Evolutionary conservation across 139 green algal genomes (phyloP), one percentile per base, ranked within the genome.

Genomic region (Haematococcus sp.): DNA sequence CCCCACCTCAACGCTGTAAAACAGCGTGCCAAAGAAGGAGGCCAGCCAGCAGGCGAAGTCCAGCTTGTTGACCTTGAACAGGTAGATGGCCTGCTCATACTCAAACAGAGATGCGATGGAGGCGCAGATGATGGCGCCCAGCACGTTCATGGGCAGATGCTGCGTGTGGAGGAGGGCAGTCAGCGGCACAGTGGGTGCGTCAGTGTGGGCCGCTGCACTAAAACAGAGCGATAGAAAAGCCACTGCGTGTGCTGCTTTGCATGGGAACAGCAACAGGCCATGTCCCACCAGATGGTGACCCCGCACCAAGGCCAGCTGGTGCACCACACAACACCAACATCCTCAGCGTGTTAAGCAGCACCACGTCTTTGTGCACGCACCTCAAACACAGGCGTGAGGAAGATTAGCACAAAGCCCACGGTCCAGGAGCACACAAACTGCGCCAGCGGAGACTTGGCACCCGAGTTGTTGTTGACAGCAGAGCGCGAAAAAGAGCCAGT

Each of bases 401-500:
- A 88, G 58, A 95, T 72, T 43, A 96, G 85, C 27, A 89, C 80
- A 54, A 95, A 81, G 69, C 88, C 82, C 7, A 96, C 85, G 13
- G 92, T 66, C 61, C 90, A 68, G 59, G 66, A 58, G 0, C 68
- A 81, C 11, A 86, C 44, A 44, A 85, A 84, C 34, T 81, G 73
- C 9, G 80, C 54, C 51, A 87, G 66, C 27, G 76, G 77, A 17
- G 84, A 83, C 65, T 86, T 88, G 52, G 40, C 40, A 11, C 40
- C 40, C 7, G 7, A 19, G 40, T 49, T 49, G 40, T 94, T 81
- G 71, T 87, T 93, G 30, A 97, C 89, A 0, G 93, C 88, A 1
- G 93, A 94, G 49, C 93, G 88, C 0, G 86, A 94, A 80, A 98
- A 97, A 34, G 87, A 94, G 43, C 92, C 83, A 7, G 83, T 88